phyloP scores from a whole-genome alignment of 176 grass and related monocot genomes.

The Carex littledalei region DNA sequence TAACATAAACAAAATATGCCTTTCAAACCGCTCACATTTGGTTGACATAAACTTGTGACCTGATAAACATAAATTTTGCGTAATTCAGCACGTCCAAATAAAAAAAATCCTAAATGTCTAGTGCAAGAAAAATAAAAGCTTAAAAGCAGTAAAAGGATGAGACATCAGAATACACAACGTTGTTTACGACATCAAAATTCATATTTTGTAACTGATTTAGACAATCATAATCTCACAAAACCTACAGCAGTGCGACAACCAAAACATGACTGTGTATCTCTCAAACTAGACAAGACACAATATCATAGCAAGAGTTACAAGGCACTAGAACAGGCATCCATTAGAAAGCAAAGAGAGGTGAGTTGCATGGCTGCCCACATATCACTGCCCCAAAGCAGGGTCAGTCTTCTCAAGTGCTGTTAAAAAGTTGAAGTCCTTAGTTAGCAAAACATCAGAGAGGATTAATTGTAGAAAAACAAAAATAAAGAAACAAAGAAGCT shows the following conservation, averaged over 20 bases:
- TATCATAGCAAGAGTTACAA: background rate
- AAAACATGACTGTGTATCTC: background rate
- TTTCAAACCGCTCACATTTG: background rate
- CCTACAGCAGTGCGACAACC: background rate
- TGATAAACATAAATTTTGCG: background rate
- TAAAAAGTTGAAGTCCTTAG: slow-evolving; percentile 20
- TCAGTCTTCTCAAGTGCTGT: slow-evolving; percentile 73
- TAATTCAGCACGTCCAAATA: background rate
- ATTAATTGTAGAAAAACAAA: slow-evolving; percentile 1
- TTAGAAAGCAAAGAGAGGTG: background rate
- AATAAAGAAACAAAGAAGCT: slow-evolving; percentile 21
- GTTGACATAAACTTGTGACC: background rate
- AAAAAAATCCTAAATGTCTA: background rate
- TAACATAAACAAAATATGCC: background rate
- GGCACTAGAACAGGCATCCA: background rate
- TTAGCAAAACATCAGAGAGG: slow-evolving; percentile 1
- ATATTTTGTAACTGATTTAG: background rate
- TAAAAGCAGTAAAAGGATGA: background rate
- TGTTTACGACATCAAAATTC: background rate
- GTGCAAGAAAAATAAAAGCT: background rate
- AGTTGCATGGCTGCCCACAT: background rate
- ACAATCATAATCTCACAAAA: background rate
- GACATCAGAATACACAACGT: background rate
- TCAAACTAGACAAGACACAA: background rate
- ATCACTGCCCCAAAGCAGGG: slow-evolving; percentile 18